phyloP scores from a whole-genome alignment of 257 asterid genomes.

The Voacanga thouarsii region DNA sequence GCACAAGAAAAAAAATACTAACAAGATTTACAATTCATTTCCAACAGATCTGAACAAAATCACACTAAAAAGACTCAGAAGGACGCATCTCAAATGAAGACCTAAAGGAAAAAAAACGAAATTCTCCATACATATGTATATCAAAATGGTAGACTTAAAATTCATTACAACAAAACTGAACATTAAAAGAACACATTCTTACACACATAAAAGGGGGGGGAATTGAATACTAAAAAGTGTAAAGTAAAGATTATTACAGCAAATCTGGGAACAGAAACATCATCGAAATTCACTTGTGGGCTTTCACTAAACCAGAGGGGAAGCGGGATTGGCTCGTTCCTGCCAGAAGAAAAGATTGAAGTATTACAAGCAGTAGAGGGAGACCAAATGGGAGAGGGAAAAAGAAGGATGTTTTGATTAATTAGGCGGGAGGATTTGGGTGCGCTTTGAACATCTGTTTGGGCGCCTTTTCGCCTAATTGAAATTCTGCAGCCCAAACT shows the following conservation, averaged over 20 bases:
- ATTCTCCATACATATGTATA: neutral
- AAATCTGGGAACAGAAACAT: neutral
- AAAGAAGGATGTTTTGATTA: neutral
- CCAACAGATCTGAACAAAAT: neutral
- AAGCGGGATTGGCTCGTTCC: neutral
- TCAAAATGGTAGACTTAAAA: neutral
- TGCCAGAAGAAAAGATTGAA: neutral
- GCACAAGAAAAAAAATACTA: neutral
- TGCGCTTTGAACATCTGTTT: neutral
- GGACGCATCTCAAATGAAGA: neutral
- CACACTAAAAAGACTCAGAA: neutral
- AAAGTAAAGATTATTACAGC: neutral
- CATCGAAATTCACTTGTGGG: neutral
- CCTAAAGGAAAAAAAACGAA: neutral
- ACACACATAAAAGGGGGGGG: neutral
- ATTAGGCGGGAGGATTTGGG: neutral
- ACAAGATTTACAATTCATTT: neutral
- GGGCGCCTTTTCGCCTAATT: too few species aligned
- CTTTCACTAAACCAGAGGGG: neutral
- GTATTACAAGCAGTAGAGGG: neutral
- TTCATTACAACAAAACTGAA: neutral
- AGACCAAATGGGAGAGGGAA: neutral
- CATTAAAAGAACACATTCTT: neutral
- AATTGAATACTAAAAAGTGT: neutral
- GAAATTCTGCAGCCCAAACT: too few species aligned